Conservation (phyloP, 768 basidiomycete species). For the Boletus sp. region DNA sequence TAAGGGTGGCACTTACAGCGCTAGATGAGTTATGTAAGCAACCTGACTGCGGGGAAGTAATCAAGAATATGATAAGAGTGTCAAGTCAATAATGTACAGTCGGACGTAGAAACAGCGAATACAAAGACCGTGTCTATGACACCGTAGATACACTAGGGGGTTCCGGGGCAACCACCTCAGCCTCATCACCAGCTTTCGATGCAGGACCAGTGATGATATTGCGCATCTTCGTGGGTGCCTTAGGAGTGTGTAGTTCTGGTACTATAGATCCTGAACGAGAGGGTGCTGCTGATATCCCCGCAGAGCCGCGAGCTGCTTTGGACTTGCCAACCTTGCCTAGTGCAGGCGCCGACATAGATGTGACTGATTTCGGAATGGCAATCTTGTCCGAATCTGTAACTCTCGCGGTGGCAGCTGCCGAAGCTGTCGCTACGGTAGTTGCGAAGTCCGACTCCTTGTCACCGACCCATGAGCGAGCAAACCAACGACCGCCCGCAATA, state of each 20-base stretch:
- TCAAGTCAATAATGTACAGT: conserved; percentile 11
- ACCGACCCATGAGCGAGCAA: conserved; percentile 77
- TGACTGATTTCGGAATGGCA: conserved; percentile 35
- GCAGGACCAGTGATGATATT: conserved; percentile 52
- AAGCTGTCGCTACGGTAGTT: conserved; percentile 28
- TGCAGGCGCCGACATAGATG: conserved; percentile 47
- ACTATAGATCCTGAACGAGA: conserved; percentile 57
- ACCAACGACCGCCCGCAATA: conserved; percentile 82
- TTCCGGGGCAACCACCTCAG: conserved; percentile 35
- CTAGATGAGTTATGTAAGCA: too few species aligned
- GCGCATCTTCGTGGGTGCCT: conserved; percentile 65
- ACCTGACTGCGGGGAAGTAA: not conserved
- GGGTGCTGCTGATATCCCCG: conserved; percentile 47
- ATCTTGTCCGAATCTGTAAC: conserved; percentile 28
- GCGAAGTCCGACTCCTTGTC: conserved; percentile 73
- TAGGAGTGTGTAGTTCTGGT: conserved; percentile 42
- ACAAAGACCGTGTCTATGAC: conserved; percentile 14
- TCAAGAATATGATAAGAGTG: conserved; percentile 7
- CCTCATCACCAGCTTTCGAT: conserved; percentile 49
- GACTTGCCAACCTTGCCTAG: conserved; percentile 41
- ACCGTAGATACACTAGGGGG: conserved; percentile 13
- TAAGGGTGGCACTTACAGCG: too few species aligned
- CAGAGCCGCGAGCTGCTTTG: conserved; percentile 36
- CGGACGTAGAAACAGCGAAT: conserved; percentile 3
- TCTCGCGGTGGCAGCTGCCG: conserved; percentile 28